Conservation (phyloP, 352 stramenopile genomes). For the Pythium dissimile region DNA sequence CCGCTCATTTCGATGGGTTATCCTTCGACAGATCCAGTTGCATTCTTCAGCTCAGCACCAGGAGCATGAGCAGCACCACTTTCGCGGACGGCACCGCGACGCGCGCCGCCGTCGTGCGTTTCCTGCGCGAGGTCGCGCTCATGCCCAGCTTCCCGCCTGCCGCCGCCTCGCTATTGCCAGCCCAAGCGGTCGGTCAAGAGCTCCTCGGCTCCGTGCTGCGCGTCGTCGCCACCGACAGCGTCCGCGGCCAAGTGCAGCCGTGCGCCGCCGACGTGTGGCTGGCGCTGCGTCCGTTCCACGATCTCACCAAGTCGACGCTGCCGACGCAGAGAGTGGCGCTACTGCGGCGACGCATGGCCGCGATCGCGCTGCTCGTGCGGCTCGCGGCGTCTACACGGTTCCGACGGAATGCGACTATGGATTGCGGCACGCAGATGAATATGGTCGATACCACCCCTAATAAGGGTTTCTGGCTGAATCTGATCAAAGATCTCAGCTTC, state of each 20-base stretch:
- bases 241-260: neutral
- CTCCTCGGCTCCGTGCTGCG: neutral
- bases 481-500: too few species aligned
- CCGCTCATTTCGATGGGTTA: too few species aligned
- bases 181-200: neutral
- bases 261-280: conserved; percentile 2
- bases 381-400: neutral
- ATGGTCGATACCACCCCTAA: too few species aligned
- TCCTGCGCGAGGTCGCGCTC: conserved; percentile 1
- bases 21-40: too few species aligned
- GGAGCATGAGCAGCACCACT: too few species aligned
- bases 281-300: conserved; percentile 5
- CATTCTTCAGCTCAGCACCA: too few species aligned
- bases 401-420: conserved; percentile 1
- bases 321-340: neutral
- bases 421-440: neutral
- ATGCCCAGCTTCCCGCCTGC: neutral
- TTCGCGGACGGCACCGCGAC: too few species aligned
- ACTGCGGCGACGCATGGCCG: neutral
- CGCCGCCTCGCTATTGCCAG: too few species aligned
- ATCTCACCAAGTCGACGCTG: conserved; percentile 1
- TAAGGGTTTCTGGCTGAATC: too few species aligned
- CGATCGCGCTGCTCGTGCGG: neutral
- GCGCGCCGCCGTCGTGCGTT: neutral
- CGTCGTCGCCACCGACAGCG: neutral